Evolutionary conservation across 2,329 filamentous ascomycete genomes (phyloP).

Genomic region (Penicillium digitatum): DNA sequence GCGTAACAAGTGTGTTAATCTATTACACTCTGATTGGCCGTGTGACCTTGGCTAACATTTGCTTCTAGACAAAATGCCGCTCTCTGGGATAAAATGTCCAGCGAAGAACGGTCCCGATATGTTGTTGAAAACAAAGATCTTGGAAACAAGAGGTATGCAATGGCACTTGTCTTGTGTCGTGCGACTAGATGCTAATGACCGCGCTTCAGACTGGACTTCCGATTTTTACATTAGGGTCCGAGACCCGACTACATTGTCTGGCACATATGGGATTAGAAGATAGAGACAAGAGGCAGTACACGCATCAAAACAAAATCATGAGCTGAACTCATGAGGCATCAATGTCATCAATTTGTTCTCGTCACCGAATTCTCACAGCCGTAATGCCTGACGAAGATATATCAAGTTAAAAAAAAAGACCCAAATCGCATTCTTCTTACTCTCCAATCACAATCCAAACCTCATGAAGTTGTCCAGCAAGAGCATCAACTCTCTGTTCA

Average conservation of each 20-base stretch:
- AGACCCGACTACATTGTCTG: neutral
- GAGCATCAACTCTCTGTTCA: conserved; percentile 56
- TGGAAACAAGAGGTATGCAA: conserved; percentile 43
- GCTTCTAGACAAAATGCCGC: conserved; percentile 29
- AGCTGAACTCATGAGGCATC: neutral
- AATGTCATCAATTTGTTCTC: neutral
- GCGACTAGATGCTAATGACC: neutral
- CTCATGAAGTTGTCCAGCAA: conserved; percentile 54
- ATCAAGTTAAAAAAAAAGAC: neutral
- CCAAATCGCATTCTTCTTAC: conserved; percentile 22
- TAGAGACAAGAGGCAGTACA: neutral
- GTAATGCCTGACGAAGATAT: too few species aligned
- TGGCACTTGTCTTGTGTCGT: neutral
- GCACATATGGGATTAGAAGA: neutral
- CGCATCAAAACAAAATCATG: neutral
- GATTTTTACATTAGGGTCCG: conserved; percentile 37
- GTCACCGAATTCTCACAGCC: neutral
- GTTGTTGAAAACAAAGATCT: conserved; percentile 37
- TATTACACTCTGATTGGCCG: neutral
- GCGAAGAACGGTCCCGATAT: conserved; percentile 38
- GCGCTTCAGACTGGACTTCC: conserved; percentile 36
- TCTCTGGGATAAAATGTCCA: conserved; percentile 42
- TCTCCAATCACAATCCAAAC: conserved; percentile 63
- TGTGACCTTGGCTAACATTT: conserved; percentile 2
- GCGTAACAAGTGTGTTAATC: conserved; percentile 38